These are phyloP conservation scores for Pisolithus marmoratus DNA, from an alignment of 768 basidiomycete species.

Conservation along the genomic window DNA sequence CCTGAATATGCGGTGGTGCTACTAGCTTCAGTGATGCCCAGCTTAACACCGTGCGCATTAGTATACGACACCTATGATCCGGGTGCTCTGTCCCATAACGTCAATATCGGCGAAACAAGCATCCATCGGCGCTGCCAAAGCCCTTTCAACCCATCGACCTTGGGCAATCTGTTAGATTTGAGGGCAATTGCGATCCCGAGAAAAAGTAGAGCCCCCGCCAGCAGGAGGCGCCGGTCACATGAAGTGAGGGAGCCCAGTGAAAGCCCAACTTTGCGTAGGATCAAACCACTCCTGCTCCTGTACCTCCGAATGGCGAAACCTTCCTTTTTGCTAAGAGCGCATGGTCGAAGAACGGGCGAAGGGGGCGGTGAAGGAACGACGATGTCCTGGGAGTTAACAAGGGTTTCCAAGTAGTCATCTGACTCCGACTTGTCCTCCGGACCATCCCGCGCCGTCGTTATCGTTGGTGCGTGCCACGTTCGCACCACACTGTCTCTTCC, in stretches of 20 bases:
- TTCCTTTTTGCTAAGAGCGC: slow-evolving; percentile 17
- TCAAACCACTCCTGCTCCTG: slow-evolving; percentile 4
- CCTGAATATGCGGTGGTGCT: too few relatives aligned
- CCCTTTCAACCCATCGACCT: too few relatives aligned
- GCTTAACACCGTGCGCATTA: not conserved
- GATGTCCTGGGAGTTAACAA: slow-evolving; percentile 17
- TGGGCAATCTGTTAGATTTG: slow-evolving; percentile 10
- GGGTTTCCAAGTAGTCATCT: slow-evolving; percentile 22
- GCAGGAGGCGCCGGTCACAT: slow-evolving; percentile 30
- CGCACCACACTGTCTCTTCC: slow-evolving; percentile 72
- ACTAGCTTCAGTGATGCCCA: too few relatives aligned
- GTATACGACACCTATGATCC: not conserved
- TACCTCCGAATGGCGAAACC: slow-evolving; percentile 4
- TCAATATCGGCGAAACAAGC: not conserved
- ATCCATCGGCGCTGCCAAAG: not conserved
- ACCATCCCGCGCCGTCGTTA: slow-evolving; percentile 8
- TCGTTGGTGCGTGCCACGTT: slow-evolving; percentile 51
- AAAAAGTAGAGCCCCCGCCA: slow-evolving; percentile 63
- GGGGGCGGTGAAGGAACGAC: slow-evolving; percentile 23
- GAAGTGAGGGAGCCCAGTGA: slow-evolving; percentile 22
- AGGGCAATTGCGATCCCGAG: slow-evolving; percentile 64
- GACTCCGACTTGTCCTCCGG: slow-evolving; percentile 22
- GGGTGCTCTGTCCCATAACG: not conserved
- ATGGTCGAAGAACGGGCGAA: slow-evolving; percentile 9
- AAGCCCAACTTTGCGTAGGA: slow-evolving; percentile 13